Conservation (phyloP, 495 filamentous ascomycete genomes). For the Penicillium cataractarum region DNA sequence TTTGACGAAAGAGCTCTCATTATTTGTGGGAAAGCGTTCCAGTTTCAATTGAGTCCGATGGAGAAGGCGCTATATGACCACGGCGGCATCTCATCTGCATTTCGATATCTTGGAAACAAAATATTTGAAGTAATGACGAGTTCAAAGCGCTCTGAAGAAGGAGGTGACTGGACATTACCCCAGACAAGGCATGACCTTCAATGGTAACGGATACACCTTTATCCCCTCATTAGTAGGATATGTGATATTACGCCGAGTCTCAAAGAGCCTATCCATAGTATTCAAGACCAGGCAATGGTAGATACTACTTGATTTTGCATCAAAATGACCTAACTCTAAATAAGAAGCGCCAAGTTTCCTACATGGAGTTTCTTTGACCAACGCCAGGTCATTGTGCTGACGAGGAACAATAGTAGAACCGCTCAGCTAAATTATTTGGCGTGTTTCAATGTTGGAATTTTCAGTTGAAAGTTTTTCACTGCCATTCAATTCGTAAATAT, state of each 20-base stretch:
- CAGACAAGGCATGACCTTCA: not conserved
- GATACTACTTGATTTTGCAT: too few relatives aligned
- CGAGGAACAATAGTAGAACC: too few relatives aligned
- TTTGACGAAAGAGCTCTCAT: constrained; percentile 12
- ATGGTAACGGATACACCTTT: not conserved
- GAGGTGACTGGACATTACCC: not conserved
- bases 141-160: not conserved
- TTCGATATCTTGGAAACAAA: constrained; percentile 39
- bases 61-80: constrained; percentile 37
- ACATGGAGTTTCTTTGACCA: too few relatives aligned
- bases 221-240: not conserved
- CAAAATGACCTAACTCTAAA: too few relatives aligned
- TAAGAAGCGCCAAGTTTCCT: too few relatives aligned
- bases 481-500: not conserved
- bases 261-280: too few relatives aligned
- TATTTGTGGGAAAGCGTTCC: constrained; percentile 26
- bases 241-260: not conserved
- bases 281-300: too few relatives aligned
- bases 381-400: too few relatives aligned
- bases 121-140: constrained; percentile 35
- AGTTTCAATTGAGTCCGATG: constrained; percentile 40
- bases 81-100: constrained; percentile 37
- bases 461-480: not conserved
- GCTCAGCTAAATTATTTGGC: too few relatives aligned
- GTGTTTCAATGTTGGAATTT: too few relatives aligned